Evolutionary conservation across 1,284 basidiomycete species (phyloP).

Genomic region (Pholiota adiposa): DNA sequence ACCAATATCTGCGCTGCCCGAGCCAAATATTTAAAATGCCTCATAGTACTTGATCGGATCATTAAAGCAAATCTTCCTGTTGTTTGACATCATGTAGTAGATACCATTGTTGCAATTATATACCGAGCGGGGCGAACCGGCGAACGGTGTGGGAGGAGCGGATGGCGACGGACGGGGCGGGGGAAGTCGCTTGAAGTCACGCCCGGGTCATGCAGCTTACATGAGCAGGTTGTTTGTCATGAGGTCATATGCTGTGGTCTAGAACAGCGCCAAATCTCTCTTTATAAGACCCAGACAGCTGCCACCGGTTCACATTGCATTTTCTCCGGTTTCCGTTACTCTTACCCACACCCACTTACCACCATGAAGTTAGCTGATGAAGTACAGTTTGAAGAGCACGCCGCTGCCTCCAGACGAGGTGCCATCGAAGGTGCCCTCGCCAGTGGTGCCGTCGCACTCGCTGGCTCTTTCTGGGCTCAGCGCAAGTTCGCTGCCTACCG

Average conservation of each 20-base stretch:
- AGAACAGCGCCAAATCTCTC: slow-evolving; percentile 2
- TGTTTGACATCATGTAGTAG: slow-evolving; percentile 13
- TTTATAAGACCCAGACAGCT: slow-evolving; percentile 16
- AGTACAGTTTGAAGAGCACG: slow-evolving; percentile 55
- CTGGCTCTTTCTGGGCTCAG: slow-evolving; percentile 63
- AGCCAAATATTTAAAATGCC: not conserved
- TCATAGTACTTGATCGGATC: not conserved
- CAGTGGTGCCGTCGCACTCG: slow-evolving; percentile 56
- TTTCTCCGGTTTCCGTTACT: not conserved
- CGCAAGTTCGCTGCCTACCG: slow-evolving; percentile 67
- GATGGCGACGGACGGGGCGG: not conserved
- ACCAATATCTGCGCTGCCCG: not conserved
- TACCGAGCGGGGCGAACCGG: slow-evolving; percentile 16
- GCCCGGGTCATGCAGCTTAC: not conserved
- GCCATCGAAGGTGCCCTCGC: slow-evolving; percentile 65
- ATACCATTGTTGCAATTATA: slow-evolving; percentile 14
- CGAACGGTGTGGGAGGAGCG: not conserved
- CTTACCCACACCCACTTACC: slow-evolving; percentile 1
- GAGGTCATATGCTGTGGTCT: not conserved
- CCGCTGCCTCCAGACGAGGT: slow-evolving; percentile 59
- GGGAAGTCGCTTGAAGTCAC: not conserved
- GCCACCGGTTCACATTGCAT: not conserved
- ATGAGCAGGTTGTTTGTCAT: not conserved
- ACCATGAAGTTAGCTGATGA: slow-evolving; percentile 43
- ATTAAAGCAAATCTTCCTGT: slow-evolving; percentile 5